These are phyloP conservation scores for Fistulinella cinereoalba DNA, from an alignment of 1,284 basidiomycete species.

Conservation along the genomic window DNA sequence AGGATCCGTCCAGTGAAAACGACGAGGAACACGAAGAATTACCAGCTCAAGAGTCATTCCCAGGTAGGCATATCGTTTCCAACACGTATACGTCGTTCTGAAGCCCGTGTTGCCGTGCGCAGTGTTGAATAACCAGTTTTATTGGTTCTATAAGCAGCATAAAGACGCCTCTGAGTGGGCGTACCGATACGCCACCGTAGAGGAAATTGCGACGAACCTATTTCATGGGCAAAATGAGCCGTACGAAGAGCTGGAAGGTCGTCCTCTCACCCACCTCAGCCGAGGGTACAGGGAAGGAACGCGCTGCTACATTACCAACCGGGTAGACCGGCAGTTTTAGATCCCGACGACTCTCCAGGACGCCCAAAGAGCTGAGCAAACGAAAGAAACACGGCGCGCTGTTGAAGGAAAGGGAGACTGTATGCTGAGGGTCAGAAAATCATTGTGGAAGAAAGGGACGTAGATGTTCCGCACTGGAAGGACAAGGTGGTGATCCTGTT, in stretches of 20 bases:
- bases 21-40: slow-evolving; percentile 10
- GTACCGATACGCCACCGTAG: slow-evolving; percentile 32
- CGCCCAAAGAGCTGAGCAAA: slow-evolving; percentile 5
- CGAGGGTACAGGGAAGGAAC: too few species aligned
- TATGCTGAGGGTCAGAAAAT: slow-evolving; percentile 1
- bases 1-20: slow-evolving; percentile 13
- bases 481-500: too few species aligned
- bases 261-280: not conserved
- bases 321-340: slow-evolving; percentile 5
- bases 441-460: too few species aligned
- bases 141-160: not conserved
- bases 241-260: slow-evolving; percentile 1
- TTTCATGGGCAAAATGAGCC: slow-evolving; percentile 20
- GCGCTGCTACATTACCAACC: slow-evolving; percentile 4
- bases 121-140: not conserved
- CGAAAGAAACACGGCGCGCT: not conserved
- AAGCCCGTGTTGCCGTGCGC: slow-evolving; percentile 6
- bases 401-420: too few species aligned
- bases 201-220: slow-evolving; percentile 29
- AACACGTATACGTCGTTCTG: slow-evolving; percentile 2
- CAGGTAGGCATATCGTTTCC: slow-evolving; percentile 21
- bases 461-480: too few species aligned
- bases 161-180: slow-evolving; percentile 13
- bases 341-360: not conserved
- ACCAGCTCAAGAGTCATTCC: slow-evolving; percentile 19